A percentile compares a stretch with the other conserved stretches of the same genome.
These are phyloP conservation scores for Aspergillus quadrilineatus DNA, from an alignment of 2,329 filamentous ascomycete genomes.

Conservation along the genomic window DNA sequence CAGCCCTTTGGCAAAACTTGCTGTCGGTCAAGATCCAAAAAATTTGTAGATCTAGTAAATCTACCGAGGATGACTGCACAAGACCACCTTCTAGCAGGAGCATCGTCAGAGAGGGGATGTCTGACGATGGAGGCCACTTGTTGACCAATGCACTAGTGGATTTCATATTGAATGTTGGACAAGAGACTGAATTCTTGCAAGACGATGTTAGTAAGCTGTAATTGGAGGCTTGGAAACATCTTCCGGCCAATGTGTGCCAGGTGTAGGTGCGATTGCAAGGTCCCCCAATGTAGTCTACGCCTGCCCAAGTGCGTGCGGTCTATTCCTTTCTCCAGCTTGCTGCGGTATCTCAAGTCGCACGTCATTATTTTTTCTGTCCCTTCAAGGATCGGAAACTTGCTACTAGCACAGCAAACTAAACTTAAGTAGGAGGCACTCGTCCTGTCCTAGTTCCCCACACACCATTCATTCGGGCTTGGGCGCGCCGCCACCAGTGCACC, in stretches of 20 bases:
- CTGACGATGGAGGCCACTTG: not conserved
- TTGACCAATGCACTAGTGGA: not conserved
- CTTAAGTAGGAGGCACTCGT: constrained; percentile 7
- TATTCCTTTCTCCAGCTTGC: constrained; percentile 19
- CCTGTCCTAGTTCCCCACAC: constrained; percentile 30
- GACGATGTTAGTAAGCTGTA: constrained; percentile 13
- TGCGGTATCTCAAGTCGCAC: constrained; percentile 25
- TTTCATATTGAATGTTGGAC: not conserved
- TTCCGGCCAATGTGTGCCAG: constrained; percentile 20
- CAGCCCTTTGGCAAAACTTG: too few relatives aligned
- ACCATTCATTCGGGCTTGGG: constrained; percentile 17
- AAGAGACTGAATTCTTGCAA: not conserved
- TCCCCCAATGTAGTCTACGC: constrained; percentile 2
- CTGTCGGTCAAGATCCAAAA: not conserved
- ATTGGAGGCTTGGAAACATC: constrained; percentile 19
- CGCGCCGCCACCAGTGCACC: constrained; percentile 21
- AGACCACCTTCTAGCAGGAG: not conserved
- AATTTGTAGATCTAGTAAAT: not conserved
- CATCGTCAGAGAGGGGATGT: not conserved
- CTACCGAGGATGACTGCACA: not conserved
- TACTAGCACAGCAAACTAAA: constrained; percentile 16
- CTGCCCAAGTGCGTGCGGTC: not conserved
- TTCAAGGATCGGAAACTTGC: constrained; percentile 17
- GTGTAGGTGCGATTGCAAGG: not conserved
- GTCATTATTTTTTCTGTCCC: constrained; percentile 32